These are phyloP conservation scores for Talaromyces sp. DNA, from an alignment of 2,329 filamentous ascomycete species.

Conservation along the genomic window DNA sequence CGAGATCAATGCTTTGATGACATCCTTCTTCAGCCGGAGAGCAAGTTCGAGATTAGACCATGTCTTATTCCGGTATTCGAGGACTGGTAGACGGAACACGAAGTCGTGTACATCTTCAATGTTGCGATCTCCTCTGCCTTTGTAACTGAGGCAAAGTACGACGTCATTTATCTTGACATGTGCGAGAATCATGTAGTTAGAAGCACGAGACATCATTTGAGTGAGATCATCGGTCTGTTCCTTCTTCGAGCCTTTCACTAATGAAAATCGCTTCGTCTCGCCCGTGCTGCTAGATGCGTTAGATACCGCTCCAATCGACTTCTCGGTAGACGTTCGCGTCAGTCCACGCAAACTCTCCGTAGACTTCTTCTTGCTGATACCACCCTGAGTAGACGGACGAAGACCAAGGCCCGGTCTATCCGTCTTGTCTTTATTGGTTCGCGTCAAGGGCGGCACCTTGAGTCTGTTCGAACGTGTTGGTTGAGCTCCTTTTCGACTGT, in stretches of 20 bases:
- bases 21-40: conserved; percentile 87
- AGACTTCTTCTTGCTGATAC: conserved; percentile 41
- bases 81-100: conserved; percentile 88
- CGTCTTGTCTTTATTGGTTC: conserved; percentile 31
- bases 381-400: conserved; percentile 26
- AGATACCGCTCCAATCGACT: conserved; percentile 35
- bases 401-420: conserved; percentile 20
- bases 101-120: conserved; percentile 97
- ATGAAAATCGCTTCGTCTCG: conserved; percentile 50
- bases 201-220: conserved; percentile 93
- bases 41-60: conserved; percentile 98
- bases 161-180: conserved; percentile 95
- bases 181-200: conserved; percentile 95
- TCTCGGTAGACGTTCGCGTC: conserved; percentile 38
- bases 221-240: conserved; percentile 82
- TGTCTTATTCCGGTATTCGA: conserved; percentile 98
- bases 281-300: conserved; percentile 26
- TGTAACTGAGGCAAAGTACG: conserved; percentile 92
- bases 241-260: conserved; percentile 52
- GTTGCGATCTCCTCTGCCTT: conserved; percentile 92
- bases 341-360: conserved; percentile 43
- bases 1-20: conserved; percentile 88
- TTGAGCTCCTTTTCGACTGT: conserved; percentile 31
- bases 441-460: conserved; percentile 38
- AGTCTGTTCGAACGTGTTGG: conserved; percentile 34